Evolutionary conservation across 495 filamentous ascomycete genomes (phyloP).

Genomic region (Bathelium albidoporum): DNA sequence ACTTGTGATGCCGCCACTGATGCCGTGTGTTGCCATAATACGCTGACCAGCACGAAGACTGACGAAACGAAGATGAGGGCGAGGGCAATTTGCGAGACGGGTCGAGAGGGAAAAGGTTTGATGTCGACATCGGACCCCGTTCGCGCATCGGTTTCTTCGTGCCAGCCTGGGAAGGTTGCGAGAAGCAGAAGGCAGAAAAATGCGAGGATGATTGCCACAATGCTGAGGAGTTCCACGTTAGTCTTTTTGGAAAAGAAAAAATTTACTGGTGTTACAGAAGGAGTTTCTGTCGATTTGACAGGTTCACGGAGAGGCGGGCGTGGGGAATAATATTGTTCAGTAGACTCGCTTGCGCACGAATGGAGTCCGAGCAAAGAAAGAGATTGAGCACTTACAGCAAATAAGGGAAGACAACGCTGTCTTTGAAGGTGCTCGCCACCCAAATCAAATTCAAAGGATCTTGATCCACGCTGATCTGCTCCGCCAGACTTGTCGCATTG

Average conservation of each 20-base stretch:
- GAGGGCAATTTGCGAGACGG: slow-evolving; percentile 63
- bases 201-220: slow-evolving; percentile 74
- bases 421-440: slow-evolving; percentile 69
- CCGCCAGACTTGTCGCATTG: slow-evolving; percentile 64
- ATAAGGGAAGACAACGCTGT: slow-evolving; percentile 73
- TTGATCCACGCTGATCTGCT: slow-evolving; percentile 56
- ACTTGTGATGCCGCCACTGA: slow-evolving; percentile 89
- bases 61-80: slow-evolving; percentile 71
- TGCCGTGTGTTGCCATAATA: slow-evolving; percentile 76
- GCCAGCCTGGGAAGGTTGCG: slow-evolving; percentile 74
- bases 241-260: neutral
- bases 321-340: no score
- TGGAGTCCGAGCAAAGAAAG: neutral
- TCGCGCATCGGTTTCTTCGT: slow-evolving; percentile 56
- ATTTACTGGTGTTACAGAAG: no score
- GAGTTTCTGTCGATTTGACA: neutral
- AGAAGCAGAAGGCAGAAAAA: slow-evolving; percentile 66
- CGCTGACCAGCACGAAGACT: slow-evolving; percentile 67
- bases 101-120: slow-evolving; percentile 67
- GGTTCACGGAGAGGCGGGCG: no score
- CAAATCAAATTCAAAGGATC: slow-evolving; percentile 75
- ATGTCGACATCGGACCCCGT: slow-evolving; percentile 57
- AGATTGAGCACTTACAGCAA: slow-evolving; percentile 43
- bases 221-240: slow-evolving; percentile 35
- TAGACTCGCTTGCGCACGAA: no score